A percentile compares a stretch with the other conserved stretches of the same genome.
These are phyloP conservation scores for Triadica sebifera DNA, from an alignment of 345 rosid genomes.

Conservation along the genomic window DNA sequence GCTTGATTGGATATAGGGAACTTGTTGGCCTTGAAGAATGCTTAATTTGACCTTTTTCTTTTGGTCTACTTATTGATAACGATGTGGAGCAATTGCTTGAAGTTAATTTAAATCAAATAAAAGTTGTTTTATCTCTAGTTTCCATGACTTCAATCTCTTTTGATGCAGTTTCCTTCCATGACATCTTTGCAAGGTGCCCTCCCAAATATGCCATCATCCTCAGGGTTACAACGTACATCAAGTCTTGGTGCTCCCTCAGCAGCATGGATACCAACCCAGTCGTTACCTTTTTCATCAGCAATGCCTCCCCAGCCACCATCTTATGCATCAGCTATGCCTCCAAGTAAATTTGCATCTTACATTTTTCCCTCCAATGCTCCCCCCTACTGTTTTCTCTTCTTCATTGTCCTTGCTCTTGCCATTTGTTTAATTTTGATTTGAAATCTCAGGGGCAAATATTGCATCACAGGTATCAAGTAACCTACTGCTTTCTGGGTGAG, in stretches of 20 bases:
- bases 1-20: background rate
- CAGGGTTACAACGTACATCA: slow-evolving; percentile 42
- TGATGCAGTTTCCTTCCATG: slow-evolving; percentile 80
- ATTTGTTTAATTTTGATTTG: slow-evolving; percentile 22
- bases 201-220: slow-evolving; percentile 48
- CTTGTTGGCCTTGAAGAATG: background rate
- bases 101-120: background rate
- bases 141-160: slow-evolving; percentile 7
- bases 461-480: slow-evolving; percentile 51
- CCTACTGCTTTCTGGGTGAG: slow-evolving; percentile 57
- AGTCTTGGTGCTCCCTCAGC: slow-evolving; percentile 43
- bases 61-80: slow-evolving; percentile 1
- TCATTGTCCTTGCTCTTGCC: background rate
- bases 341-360: slow-evolving; percentile 40
- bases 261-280: slow-evolving; percentile 48
- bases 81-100: background rate
- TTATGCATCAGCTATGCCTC: slow-evolving; percentile 45
- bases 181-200: slow-evolving; percentile 61
- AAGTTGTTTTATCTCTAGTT: background rate
- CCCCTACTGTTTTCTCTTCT: background rate
- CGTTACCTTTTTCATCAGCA: slow-evolving; percentile 42
- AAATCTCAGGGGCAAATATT: slow-evolving; percentile 53
- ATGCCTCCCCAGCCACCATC: slow-evolving; percentile 41
- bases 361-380: background rate
- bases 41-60: background rate